Base-by-base conservation (phyloP, 2,329 filamentous ascomycete genomes). In the Rhynchosporium graminicola region DNA sequence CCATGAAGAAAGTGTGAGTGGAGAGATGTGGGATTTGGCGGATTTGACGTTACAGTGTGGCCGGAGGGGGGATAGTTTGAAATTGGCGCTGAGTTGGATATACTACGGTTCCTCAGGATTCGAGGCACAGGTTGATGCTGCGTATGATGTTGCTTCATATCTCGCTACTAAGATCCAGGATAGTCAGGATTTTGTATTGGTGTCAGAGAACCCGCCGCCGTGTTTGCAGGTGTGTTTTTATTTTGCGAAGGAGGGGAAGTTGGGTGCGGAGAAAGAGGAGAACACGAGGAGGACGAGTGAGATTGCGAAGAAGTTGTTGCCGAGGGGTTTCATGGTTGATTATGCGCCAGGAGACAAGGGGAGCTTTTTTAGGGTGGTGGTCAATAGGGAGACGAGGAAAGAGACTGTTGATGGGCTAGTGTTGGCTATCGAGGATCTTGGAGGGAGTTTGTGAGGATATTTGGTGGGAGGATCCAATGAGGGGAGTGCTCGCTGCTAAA, bases 181-280 rank as follows among this genome's bases (percentile, higher is more conserved):
- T 13, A 80, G 81, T 47, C 73, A 77, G 0, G 79, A 90, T 68
- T 89, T 98, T 69, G 78, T 84, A 20, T 80, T 96, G 15, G 84
- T 97, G 3, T 90, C 87, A 10, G 81, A 85, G 61, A 88, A 90
- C 70, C 90, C 92, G 31, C 88, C 93, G 52, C 91, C 91, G 0
- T 98, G 94, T 77, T 79, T 97, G 74, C 95, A 98, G 77, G 90
- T 98, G 28, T 97, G 94, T 79, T 98, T 98, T 76, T 97, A 97
- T 75, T 92, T 90, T 71, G 86, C 88, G 0, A 85, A 85, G 0
- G 79, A 79, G 1, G 84, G 87, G 2, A 70, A 75, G 62, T 66
- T 89, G 60, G 72, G 75, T 1, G 69, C 63, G 61, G 77, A 68
- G 64, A 75, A 68, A 67, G 74, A 66, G 61, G 74, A 73, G 57